Base-by-base conservation (phyloP, 768 basidiomycete genomes). In the Tylopilus balloui region DNA sequence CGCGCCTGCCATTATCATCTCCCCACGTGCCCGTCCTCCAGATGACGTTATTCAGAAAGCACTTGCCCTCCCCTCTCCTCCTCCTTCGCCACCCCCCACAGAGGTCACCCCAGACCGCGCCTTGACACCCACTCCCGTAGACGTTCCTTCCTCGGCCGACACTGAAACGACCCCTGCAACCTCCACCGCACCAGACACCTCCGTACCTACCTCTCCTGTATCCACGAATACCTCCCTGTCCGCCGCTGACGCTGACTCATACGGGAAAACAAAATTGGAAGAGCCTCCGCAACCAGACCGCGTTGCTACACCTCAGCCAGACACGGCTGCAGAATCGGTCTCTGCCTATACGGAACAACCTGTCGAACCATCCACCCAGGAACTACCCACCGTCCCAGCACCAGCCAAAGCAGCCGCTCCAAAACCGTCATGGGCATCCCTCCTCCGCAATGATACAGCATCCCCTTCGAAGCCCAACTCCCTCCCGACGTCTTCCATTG, bases 1-100 rank as follows among this genome's bases (percentile, higher is more conserved):
- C 38, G 87, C 86, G 0, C 85, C 84, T 1, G 78, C 81, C 4
- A 78, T 88, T 49, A 86, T 88, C 54, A 83, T 89, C 23, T 86
- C 86, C 1, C 75, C 81, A 0, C 66, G 60, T 19, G 83, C 85
- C 3, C 71, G 73, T 31, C 87, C 87, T 4, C 86, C 87, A 24
- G 71, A 70, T 2, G 69, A 80, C 45, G 69, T 88, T 19, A 60
- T 86, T 0, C 71, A 77, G 36, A 69, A 71, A 15, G 86, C 86
- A n/a, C 57, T 83, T 19, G 70, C 73, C 19, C 54, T 77, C 1
- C 69, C 72, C 11, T 81, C 78, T 2, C 85, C 85, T 0, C 76
- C 77, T 11, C 55, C 68, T 6, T 72, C 76, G 0, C 77, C 73
- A 10, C 56, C 47, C 14, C 57, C 59, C 21, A 47, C 45, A 42